A percentile compares a stretch with the other conserved stretches of the same genome.
These are phyloP conservation scores for Clarireedia sp. DNA, from an alignment of 2,329 filamentous ascomycete species.

Conservation along the genomic window DNA sequence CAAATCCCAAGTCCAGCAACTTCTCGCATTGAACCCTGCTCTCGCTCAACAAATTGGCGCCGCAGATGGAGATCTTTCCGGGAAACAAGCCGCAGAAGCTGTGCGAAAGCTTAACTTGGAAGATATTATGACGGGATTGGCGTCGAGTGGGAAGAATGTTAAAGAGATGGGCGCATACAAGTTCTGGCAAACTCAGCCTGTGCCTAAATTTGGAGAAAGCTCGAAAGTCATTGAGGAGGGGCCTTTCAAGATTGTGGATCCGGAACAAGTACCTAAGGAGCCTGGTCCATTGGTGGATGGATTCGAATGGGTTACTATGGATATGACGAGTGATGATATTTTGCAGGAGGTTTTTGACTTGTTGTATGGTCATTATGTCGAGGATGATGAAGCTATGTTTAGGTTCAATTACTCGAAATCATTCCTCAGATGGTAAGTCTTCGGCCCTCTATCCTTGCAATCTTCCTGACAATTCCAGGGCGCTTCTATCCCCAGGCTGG, in stretches of 20 bases:
- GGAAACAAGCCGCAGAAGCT: conserved; percentile 40
- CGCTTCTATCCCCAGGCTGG: conserved; percentile 91
- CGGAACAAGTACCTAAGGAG: conserved; percentile 70
- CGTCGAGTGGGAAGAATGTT: conserved; percentile 74
- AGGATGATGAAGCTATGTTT: conserved; percentile 95
- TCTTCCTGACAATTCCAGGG: conserved; percentile 47
- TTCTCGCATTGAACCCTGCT: conserved; percentile 66
- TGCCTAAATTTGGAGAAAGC: conserved; percentile 69
- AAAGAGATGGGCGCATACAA: conserved; percentile 98
- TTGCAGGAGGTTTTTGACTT: conserved; percentile 88
- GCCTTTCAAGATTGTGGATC: conserved; percentile 71
- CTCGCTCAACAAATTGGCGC: conserved; percentile 51
- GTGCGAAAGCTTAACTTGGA: conserved; percentile 58
- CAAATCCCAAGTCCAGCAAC: conserved; percentile 51
- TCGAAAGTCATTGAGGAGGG: conserved; percentile 60
- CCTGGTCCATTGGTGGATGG: conserved; percentile 68
- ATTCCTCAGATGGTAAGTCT: conserved; percentile 75
- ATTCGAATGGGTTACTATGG: conserved; percentile 92
- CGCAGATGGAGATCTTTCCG: conserved; percentile 29
- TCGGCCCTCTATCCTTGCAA: neutral
- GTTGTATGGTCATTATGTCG: conserved; percentile 89
- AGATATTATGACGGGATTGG: conserved; percentile 67
- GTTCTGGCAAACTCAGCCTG: conserved; percentile 97
- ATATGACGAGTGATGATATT: conserved; percentile 69
- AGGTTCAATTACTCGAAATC: conserved; percentile 90